Conservation (phyloP, 495 filamentous ascomycete species). For the Trichocladium uniseriatum region DNA sequence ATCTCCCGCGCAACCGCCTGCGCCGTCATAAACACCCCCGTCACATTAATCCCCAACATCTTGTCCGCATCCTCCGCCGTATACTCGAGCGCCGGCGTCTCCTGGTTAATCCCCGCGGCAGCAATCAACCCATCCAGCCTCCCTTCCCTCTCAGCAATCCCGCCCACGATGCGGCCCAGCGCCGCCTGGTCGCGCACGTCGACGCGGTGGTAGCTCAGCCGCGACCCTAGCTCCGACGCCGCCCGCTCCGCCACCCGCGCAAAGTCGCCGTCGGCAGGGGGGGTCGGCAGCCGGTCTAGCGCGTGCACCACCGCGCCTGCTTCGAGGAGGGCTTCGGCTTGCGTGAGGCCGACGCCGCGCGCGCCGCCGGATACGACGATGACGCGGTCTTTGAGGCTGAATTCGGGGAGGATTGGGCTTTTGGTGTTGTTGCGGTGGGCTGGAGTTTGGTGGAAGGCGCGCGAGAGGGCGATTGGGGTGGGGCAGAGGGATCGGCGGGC, state of each 20-base stretch:
- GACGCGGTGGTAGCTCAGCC: constrained; percentile 68
- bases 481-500: not conserved
- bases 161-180: constrained; percentile 56
- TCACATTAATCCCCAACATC: constrained; percentile 67
- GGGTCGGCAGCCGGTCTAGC: constrained; percentile 42
- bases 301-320: constrained; percentile 65
- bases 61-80: constrained; percentile 50
- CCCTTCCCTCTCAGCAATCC: constrained; percentile 61
- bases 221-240: constrained; percentile 53
- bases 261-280: constrained; percentile 40
- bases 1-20: constrained; percentile 70
- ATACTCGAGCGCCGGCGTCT: constrained; percentile 61
- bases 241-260: constrained; percentile 55
- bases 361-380: constrained; percentile 71
- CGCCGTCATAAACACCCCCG: constrained; percentile 67
- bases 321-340: constrained; percentile 72
- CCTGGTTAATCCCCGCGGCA: constrained; percentile 73
- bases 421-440: not conserved
- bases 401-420: constrained; percentile 53
- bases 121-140: constrained; percentile 73
- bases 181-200: constrained; percentile 71
- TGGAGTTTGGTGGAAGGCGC: constrained; percentile 10
- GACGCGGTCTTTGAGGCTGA: constrained; percentile 68
- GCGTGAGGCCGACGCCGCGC: constrained; percentile 67
- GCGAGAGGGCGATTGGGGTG: not conserved